phyloP scores from a whole-genome alignment of 176 grass and related monocot genomes.

The Carex scoparia region DNA sequence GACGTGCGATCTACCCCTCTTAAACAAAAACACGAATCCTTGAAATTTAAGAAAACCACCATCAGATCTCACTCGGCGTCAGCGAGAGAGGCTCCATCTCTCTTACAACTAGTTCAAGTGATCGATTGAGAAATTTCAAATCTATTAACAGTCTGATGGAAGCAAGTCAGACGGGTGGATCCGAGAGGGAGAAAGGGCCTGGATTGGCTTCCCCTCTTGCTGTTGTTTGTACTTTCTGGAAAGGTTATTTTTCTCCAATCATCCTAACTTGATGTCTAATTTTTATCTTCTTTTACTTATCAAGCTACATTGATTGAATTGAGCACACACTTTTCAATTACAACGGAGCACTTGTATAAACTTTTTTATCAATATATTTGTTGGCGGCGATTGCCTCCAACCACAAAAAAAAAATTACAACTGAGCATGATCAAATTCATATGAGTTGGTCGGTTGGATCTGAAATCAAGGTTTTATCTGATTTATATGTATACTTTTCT shows the following conservation, averaged over 20 bases:
- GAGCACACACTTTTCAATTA: background rate
- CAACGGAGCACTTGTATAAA: background rate
- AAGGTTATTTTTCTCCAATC: constrained; percentile 42
- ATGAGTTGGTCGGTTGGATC: background rate
- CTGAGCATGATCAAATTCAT: background rate
- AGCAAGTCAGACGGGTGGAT: constrained; percentile 36
- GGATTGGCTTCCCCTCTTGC: constrained; percentile 67
- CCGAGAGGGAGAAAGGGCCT: constrained; percentile 59
- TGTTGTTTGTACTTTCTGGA: constrained; percentile 87
- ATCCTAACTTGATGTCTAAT: background rate
- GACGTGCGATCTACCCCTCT: constrained; percentile 8
- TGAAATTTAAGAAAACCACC: constrained; percentile 21
- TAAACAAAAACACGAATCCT: background rate
- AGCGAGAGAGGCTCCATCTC: background rate
- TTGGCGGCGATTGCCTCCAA: too few relatives aligned
- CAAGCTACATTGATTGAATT: background rate
- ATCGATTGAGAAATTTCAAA: background rate
- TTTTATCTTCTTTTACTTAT: background rate
- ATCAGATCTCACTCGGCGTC: constrained; percentile 20
- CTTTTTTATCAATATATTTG: too few relatives aligned
- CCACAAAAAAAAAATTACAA: background rate
- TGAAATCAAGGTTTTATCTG: background rate
- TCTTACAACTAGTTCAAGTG: background rate
- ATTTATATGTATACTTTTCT: background rate
- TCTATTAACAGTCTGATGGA: constrained; percentile 15